Conservation (phyloP, 139 green algal species). For the Haematococcus sp. region DNA sequence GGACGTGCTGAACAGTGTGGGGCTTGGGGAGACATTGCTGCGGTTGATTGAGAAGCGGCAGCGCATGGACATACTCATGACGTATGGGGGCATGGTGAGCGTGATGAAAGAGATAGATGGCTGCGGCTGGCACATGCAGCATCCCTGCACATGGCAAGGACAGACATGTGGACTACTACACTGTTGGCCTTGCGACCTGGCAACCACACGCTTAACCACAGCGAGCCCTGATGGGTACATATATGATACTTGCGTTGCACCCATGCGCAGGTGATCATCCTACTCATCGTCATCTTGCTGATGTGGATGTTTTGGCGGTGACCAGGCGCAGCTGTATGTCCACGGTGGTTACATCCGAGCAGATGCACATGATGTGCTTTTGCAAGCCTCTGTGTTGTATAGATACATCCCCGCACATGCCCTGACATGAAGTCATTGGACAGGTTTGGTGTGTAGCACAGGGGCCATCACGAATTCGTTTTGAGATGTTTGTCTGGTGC, state of each 20-base stretch:
- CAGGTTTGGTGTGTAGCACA: no score
- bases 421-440: no score
- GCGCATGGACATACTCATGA: constrained; percentile 70
- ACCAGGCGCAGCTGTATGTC: no score
- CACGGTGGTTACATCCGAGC: no score
- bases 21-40: constrained; percentile 79
- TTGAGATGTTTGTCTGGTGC: no score
- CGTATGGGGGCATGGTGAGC: constrained; percentile 84
- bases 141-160: no score
- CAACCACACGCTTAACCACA: neutral
- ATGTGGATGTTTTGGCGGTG: constrained; percentile 5
- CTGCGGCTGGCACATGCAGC: neutral
- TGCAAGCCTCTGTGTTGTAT: no score
- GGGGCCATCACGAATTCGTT: no score
- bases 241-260: no score
- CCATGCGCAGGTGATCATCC: neutral
- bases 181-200: constrained; percentile 9
- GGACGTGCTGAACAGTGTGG: constrained; percentile 84
- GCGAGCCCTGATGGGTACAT: neutral
- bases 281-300: constrained; percentile 3
- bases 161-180: no score
- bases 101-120: neutral
- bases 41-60: constrained; percentile 78
- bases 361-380: no score
- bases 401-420: no score